phyloP scores from a whole-genome alignment of 2,329 filamentous ascomycete species.

The Karstenula rhodostoma region DNA sequence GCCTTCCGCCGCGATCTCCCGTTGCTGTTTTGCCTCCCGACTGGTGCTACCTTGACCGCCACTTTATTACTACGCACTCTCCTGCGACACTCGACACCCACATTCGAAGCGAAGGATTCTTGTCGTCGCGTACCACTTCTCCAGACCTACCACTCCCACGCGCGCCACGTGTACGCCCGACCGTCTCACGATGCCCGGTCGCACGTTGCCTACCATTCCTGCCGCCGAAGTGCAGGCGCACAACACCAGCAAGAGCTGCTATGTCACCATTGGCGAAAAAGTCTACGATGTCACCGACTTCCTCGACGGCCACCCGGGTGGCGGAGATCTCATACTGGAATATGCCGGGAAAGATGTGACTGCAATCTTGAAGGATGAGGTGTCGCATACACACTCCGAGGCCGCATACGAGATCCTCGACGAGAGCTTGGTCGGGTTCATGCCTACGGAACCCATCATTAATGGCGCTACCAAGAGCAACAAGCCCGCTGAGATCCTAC shows the following conservation, averaged over 20 bases:
- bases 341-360: slow-evolving; percentile 89
- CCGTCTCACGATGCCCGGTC: slow-evolving; percentile 72
- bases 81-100: neutral
- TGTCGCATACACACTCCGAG: slow-evolving; percentile 87
- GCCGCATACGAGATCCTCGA: slow-evolving; percentile 95
- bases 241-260: slow-evolving; percentile 84
- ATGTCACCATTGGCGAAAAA: slow-evolving; percentile 86
- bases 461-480: slow-evolving; percentile 59
- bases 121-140: neutral
- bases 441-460: slow-evolving; percentile 67
- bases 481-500: slow-evolving; percentile 60
- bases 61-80: slow-evolving; percentile 20
- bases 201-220: slow-evolving; percentile 83
- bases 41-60: slow-evolving; percentile 9
- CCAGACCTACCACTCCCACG: neutral
- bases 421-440: slow-evolving; percentile 83
- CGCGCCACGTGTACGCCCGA: neutral
- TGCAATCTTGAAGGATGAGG: slow-evolving; percentile 80
- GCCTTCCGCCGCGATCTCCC: neutral
- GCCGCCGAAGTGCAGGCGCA: slow-evolving; percentile 82
- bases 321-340: slow-evolving; percentile 84
- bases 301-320: slow-evolving; percentile 88
- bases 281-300: slow-evolving; percentile 97
- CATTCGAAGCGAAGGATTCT: neutral
- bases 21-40: slow-evolving; percentile 10